A percentile compares a stretch with the other conserved stretches of the same genome.
These are phyloP conservation scores for Asterionellopsis glacialis DNA, from an alignment of 108 stramenopile genomes.

Conservation along the genomic window DNA sequence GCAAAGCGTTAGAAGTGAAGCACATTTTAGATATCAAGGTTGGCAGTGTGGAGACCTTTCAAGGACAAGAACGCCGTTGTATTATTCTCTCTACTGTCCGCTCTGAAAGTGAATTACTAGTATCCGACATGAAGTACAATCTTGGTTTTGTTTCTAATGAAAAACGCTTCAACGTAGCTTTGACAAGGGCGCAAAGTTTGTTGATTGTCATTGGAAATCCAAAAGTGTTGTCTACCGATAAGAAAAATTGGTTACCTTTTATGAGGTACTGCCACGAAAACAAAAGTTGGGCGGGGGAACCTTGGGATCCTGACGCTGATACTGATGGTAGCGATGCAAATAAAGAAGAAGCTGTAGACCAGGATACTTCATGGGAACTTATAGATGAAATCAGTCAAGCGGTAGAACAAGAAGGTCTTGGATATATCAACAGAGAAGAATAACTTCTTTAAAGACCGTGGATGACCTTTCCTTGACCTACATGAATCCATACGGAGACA, in stretches of 20 bases:
- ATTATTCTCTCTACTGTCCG: conserved; percentile 84
- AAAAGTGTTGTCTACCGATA: conserved; percentile 38
- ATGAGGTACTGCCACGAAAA: neutral
- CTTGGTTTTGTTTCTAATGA: conserved; percentile 79
- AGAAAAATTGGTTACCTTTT: conserved; percentile 4
- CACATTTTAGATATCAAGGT: conserved; percentile 56
- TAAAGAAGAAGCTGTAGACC: neutral
- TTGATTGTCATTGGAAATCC: conserved; percentile 83
- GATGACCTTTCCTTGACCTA: too few relatives aligned
- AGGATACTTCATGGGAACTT: neutral
- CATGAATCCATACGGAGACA: too few relatives aligned
- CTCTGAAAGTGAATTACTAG: conserved; percentile 42
- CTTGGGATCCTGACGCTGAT: too few relatives aligned
- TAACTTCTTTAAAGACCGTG: too few relatives aligned
- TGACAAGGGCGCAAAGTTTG: conserved; percentile 76
- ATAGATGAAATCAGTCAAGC: neutral
- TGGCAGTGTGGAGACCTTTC: conserved; percentile 83
- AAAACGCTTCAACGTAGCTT: conserved; percentile 86
- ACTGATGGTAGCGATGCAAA: neutral
- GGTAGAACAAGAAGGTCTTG: neutral
- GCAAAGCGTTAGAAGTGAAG: conserved; percentile 21
- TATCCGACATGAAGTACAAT: conserved; percentile 50
- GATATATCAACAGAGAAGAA: neutral
- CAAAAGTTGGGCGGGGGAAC: neutral
- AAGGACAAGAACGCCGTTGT: conserved; percentile 73